phyloP scores from a whole-genome alignment of 768 basidiomycete species.

The Sporobolomyces phaffii region DNA sequence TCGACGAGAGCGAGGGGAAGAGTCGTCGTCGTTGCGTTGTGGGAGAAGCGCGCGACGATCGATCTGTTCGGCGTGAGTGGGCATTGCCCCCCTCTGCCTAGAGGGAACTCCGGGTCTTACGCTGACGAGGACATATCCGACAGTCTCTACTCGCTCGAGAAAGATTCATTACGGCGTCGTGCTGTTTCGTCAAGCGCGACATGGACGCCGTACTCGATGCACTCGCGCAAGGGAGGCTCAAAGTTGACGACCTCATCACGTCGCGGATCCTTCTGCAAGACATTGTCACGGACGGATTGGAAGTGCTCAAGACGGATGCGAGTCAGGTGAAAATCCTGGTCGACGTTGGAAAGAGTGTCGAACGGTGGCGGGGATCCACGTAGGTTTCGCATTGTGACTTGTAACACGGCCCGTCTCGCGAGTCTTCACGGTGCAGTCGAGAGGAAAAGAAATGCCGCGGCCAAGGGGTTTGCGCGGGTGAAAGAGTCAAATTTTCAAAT shows the following conservation, averaged over 20 bases:
- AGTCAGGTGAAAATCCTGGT: slow-evolving; percentile 52
- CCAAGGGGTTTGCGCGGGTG: slow-evolving; percentile 1
- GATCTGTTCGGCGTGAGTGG: slow-evolving; percentile 41
- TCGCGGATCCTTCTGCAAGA: slow-evolving; percentile 50
- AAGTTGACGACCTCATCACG: slow-evolving; percentile 51
- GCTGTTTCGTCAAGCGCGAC: slow-evolving; percentile 48
- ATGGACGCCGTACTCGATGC: slow-evolving; percentile 51
- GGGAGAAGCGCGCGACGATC: slow-evolving; percentile 48
- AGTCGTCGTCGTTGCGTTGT: slow-evolving; percentile 51
- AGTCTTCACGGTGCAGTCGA: too few species aligned
- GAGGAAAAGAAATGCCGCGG: neutral
- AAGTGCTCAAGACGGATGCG: slow-evolving; percentile 49
- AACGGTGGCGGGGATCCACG: neutral
- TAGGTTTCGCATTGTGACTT: too few species aligned
- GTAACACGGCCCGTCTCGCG: too few species aligned
- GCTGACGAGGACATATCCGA: too few species aligned
- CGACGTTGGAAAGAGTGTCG: neutral
- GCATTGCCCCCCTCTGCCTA: neutral
- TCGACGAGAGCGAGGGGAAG: slow-evolving; percentile 49
- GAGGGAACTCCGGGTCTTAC: too few species aligned
- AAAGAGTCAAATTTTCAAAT: neutral
- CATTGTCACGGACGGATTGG: slow-evolving; percentile 51
- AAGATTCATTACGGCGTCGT: slow-evolving; percentile 49
- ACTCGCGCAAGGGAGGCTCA: slow-evolving; percentile 49
- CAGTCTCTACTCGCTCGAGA: slow-evolving; percentile 50